A percentile compares a stretch with the other conserved stretches of the same genome.
Evolutionary conservation across 2,329 filamentous ascomycete species (phyloP).

Genomic region (Xylaria polymorpha): DNA sequence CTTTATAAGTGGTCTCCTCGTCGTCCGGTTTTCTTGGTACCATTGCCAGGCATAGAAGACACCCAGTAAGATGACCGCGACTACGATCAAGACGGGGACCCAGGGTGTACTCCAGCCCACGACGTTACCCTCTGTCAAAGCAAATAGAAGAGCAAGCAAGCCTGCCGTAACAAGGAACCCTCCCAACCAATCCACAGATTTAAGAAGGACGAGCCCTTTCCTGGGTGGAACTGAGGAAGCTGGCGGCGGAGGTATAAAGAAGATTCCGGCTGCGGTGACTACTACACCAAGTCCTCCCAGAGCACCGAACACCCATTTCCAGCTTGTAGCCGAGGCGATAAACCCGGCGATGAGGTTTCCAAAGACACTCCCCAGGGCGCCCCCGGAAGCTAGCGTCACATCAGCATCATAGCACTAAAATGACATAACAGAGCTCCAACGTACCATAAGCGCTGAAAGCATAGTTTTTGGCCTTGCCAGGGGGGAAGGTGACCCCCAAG

Average conservation of each 20-base stretch:
- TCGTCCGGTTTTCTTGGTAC: constrained; percentile 64
- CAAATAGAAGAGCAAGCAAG: constrained; percentile 72
- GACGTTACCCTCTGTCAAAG: constrained; percentile 75
- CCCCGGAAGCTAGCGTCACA: constrained; percentile 63
- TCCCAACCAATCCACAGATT: constrained; percentile 74
- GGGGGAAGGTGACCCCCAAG: constrained; percentile 73
- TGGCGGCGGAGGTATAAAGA: constrained; percentile 68
- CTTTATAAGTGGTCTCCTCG: constrained; percentile 71
- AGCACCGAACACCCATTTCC: constrained; percentile 76
- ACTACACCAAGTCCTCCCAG: constrained; percentile 69
- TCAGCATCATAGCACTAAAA: constrained; percentile 15
- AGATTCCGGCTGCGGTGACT: constrained; percentile 66
- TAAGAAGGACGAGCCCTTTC: constrained; percentile 51
- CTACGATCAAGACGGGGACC: constrained; percentile 68
- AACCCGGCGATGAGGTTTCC: constrained; percentile 74
- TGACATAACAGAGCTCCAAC: constrained; percentile 26
- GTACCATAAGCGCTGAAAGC: constrained; percentile 72
- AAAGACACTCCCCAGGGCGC: constrained; percentile 71
- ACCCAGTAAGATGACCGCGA: constrained; percentile 66
- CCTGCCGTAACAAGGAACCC: constrained; percentile 71
- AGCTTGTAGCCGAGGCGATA: constrained; percentile 70
- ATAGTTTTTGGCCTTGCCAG: constrained; percentile 76
- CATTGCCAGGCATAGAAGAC: constrained; percentile 71
- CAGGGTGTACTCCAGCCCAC: constrained; percentile 74
- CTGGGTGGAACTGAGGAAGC: constrained; percentile 44